phyloP scores from a whole-genome alignment of 345 rosid genomes.

The Garcia nutans region DNA sequence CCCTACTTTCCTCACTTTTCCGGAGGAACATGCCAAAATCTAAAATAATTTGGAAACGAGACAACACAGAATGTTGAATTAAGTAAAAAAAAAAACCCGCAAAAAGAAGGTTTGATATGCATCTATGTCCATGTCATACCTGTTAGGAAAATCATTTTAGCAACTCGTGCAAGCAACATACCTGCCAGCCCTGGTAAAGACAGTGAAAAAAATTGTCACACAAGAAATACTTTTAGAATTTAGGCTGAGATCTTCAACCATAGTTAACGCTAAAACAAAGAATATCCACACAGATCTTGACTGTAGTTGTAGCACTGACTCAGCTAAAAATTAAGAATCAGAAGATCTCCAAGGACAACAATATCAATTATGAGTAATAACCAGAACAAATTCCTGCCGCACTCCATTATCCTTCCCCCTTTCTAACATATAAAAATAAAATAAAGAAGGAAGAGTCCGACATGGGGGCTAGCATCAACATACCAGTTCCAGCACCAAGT shows the following conservation, averaged over 20 bases:
- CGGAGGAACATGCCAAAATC: background rate
- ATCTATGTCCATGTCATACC: slow-evolving; percentile 35
- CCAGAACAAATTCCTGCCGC: too few species aligned
- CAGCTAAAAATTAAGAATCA: background rate
- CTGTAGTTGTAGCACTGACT: background rate
- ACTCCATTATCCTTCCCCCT: too few species aligned
- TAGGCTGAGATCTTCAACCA: background rate
- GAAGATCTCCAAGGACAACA: background rate
- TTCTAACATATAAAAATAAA: background rate
- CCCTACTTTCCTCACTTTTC: background rate
- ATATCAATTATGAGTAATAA: too few species aligned
- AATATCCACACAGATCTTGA: background rate
- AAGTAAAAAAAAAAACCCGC: too few species aligned
- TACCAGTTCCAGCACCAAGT: slow-evolving; percentile 97
- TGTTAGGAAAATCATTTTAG: slow-evolving; percentile 69
- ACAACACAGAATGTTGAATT: background rate
- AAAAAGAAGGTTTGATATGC: background rate
- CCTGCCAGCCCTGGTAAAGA: slow-evolving; percentile 66
- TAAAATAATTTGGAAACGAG: background rate
- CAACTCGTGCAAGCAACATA: slow-evolving; percentile 63
- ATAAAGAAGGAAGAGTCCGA: background rate
- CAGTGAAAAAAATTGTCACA: slow-evolving; percentile 25
- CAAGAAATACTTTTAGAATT: slow-evolving; percentile 11
- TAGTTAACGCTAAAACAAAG: background rate
- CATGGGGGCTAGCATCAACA: slow-evolving; percentile 11